Base-by-base conservation (phyloP, 2,329 filamentous ascomycete genomes). In the Corinectria fuckeliana region DNA sequence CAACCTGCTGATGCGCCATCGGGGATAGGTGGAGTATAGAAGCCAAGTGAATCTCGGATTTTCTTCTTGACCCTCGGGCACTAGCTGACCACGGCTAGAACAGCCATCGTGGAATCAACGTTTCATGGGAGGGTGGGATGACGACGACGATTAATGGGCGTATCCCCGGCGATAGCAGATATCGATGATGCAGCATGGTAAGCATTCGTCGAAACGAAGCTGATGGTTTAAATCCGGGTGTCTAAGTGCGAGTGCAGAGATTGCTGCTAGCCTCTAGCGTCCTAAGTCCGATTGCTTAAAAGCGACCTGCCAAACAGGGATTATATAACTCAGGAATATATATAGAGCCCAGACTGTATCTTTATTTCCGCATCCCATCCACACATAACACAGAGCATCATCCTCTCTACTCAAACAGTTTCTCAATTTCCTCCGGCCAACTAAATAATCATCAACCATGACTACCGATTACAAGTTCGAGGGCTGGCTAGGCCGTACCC, bases 401-500 rank as follows among this genome's bases (percentile, higher is more conserved):
- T 25, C 21, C 3, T 2, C 13, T 25, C 9, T 2, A 23, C 9
- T 4, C 25, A 18, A 30, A 13, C 2, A 41, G 14, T 5, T 32
- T 4, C 14, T 16, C 4, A 11, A 13, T 16, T 6, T 5, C n/a
- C 14, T 13, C 20, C n/a, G 5, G 16, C 18, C n/a, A 18, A 28
- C 16, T 11, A 16, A 30, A 18, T 2, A 28, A 18, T 18, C n/a
- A 18, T 2, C 11, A 16, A 45, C 3, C 5, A 58, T 58, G 56
- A 23, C 56, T 5, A 50, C 56, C 36, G 50, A 53, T 32, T 56
- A 60, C 52, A 25, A 25, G 3, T 60, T 52, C 16, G 47, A 58
- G 39, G 59, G 82, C 41, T 85, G 82, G 82, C 64, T 84, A 34
- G 82, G 80, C 65, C 71, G 76, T 42, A 71, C 73, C 56, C 64